A percentile compares a stretch with the other conserved stretches of the same genome.
Evolutionary conservation across 1,139 yeast genomes (phyloP).

Genomic region (Pichia cactophila): DNA sequence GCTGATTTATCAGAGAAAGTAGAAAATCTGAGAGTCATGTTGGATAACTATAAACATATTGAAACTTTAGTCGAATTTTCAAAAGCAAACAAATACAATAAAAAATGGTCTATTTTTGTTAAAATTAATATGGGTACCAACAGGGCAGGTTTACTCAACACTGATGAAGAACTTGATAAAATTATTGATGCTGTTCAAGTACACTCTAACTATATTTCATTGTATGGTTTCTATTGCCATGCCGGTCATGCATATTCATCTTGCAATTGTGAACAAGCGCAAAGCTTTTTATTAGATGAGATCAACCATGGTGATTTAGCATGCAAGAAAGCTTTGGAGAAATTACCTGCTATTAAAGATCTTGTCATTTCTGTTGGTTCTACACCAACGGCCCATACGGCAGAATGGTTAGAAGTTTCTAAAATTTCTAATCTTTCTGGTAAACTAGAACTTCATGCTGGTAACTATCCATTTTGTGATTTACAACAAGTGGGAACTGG

Average conservation of each 20-base stretch:
- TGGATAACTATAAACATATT: slow-evolving; percentile 55
- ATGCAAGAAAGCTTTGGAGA: slow-evolving; percentile 32
- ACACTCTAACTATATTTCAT: slow-evolving; percentile 27
- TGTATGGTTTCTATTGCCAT: slow-evolving; percentile 70
- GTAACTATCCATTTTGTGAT: slow-evolving; percentile 68
- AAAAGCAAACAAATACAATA: slow-evolving; percentile 11
- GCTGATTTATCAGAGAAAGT: slow-evolving; percentile 36
- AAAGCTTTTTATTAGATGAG: slow-evolving; percentile 44
- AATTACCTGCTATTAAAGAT: slow-evolving; percentile 24
- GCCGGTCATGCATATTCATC: slow-evolving; percentile 70
- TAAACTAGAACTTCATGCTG: slow-evolving; percentile 66
- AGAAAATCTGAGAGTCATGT: slow-evolving; percentile 41
- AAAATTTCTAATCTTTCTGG: slow-evolving; percentile 29
- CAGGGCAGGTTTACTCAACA: slow-evolving; percentile 48
- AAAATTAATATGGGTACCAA: slow-evolving; percentile 56
- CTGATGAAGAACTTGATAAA: slow-evolving; percentile 13
- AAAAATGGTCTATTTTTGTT: slow-evolving; percentile 48
- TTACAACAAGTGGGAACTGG: slow-evolving; percentile 69
- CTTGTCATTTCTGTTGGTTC: slow-evolving; percentile 62
- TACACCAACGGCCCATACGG: slow-evolving; percentile 70
- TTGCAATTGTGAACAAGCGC: slow-evolving; percentile 40
- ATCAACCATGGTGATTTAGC: slow-evolving; percentile 51
- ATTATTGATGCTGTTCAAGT: slow-evolving; percentile 27
- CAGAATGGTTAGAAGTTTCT: slow-evolving; percentile 22
- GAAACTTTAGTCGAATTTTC: slow-evolving; percentile 37